Conservation (phyloP, 202 grass and related monocot genomes). For the Hordeum pubiflorum region DNA sequence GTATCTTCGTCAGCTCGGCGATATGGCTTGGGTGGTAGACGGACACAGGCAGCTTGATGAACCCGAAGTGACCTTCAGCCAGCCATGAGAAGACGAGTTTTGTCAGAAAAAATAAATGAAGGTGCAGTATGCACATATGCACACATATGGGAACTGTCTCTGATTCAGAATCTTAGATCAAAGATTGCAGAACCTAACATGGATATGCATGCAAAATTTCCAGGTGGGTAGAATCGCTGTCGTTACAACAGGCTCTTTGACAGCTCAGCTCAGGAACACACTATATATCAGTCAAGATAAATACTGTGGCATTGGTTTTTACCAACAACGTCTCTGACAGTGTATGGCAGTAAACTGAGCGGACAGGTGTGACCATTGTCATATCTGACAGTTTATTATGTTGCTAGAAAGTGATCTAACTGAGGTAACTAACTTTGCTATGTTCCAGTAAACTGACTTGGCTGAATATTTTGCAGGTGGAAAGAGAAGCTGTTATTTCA, state of each 20-base stretch:
- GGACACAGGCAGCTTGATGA: conserved; percentile 56
- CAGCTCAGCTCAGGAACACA: too few species aligned
- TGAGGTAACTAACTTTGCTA: too few species aligned
- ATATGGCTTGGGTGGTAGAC: conserved; percentile 66
- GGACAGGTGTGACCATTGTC: too few species aligned
- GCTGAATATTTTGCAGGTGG: too few species aligned
- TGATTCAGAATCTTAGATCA: not conserved
- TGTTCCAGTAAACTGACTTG: too few species aligned
- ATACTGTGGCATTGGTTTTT: too few species aligned
- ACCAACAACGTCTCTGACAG: too few species aligned
- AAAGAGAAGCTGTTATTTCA: too few species aligned
- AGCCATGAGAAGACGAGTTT: not conserved
- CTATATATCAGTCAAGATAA: too few species aligned
- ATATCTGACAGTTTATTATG: too few species aligned
- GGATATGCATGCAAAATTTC: not conserved
- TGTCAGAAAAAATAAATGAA: not conserved
- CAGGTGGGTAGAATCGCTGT: not conserved
- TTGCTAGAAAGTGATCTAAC: too few species aligned
- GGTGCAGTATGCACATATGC: not conserved
- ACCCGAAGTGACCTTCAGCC: conserved; percentile 60
- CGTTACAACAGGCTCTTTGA: not conserved
- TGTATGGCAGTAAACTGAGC: too few species aligned
- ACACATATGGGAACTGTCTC: not conserved
- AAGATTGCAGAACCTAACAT: not conserved
- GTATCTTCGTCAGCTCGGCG: conserved; percentile 46